Percentiles rank a stretch among this genome's conserved stretches.
These are phyloP conservation scores for Rostrohypoxylon terebratum DNA, from an alignment of 495 filamentous ascomycete genomes.

Conservation along the genomic window DNA sequence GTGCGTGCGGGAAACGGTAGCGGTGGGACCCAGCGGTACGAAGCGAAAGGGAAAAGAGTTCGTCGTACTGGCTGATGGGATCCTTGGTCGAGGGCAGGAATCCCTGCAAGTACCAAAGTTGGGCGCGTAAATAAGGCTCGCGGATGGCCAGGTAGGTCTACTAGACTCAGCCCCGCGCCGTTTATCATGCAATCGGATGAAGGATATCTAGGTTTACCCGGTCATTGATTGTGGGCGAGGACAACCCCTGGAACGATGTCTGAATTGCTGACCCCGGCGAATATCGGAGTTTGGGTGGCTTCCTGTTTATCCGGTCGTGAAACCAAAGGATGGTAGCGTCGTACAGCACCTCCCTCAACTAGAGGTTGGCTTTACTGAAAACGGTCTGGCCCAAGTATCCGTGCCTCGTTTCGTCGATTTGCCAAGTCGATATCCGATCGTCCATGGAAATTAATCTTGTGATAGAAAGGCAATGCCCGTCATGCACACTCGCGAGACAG, in stretches of 20 bases:
- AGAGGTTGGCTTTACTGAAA: constrained; percentile 27
- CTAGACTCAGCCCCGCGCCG: constrained; percentile 51
- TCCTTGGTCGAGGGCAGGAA: constrained; percentile 48
- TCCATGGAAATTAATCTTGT: constrained; percentile 36
- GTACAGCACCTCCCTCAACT: constrained; percentile 32
- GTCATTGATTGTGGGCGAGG: constrained; percentile 54
- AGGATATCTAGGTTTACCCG: constrained; percentile 48
- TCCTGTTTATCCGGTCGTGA: constrained; percentile 42
- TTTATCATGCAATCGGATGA: constrained; percentile 58
- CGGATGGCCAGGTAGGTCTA: constrained; percentile 53
- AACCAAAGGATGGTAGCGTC: constrained; percentile 30
- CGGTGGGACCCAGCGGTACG: constrained; percentile 50
- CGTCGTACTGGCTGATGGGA: constrained; percentile 44
- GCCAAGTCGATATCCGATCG: constrained; percentile 40
- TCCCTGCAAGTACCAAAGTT: constrained; percentile 55
- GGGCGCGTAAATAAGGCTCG: constrained; percentile 64
- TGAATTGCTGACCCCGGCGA: constrained; percentile 23
- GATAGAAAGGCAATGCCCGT: constrained; percentile 38
- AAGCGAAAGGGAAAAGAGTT: constrained; percentile 47
- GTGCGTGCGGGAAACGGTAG: constrained; percentile 43
- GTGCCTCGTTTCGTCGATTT: constrained; percentile 22
- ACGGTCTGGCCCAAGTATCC: constrained; percentile 24
- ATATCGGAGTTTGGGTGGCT: constrained; percentile 37
- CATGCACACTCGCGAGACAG: constrained; percentile 54
- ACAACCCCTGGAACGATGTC: constrained; percentile 38